Evolutionary conservation across 768 basidiomycete genomes (phyloP), one percentile per base, ranked within the genome.

Genomic region (Pleurotus eryngii): DNA sequence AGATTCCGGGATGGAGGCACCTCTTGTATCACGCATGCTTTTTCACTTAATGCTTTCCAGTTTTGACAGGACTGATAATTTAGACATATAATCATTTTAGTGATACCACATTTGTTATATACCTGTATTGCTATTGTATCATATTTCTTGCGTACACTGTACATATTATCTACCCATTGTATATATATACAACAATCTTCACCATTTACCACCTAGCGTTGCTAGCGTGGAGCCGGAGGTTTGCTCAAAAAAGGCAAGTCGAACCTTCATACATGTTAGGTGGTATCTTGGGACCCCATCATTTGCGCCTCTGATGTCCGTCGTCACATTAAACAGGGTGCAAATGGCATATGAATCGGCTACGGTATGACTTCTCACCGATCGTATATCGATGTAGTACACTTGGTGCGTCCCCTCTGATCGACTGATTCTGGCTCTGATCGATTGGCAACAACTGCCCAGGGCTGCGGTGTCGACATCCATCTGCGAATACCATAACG

Each of bases 41-140:
- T 20, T 30, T 38, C 55, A 46, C 43, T 8, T 46, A 56, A 27
- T 47, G 50, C 45, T 45, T 46, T 56, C 43, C 45, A 43, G 49
- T 56, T 43, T 55, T 54, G 51, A 50, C 51, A 18, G 51, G 59
- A 47, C 46, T 48, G 40, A 45, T 59, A 59, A 30, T 62, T 46
- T 62, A 62, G 58, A 62, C 49, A 59, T 30, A 45, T 24, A 57
- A 43, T 26, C 55, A 54, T 47, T 35, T 27, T 59, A 61, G 48
- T 53, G 55, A 62, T 62, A 62, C 61, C 61, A 59, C 57, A 51
- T 54, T 61, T 61, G 60, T 57, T 45, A 48, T 57, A 57, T 59
- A 62, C 59, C 55, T 59, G 50, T 59, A 62, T 61, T 58, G 50
- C 50, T 61, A 58, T 39, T 59, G 56, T 61, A 61, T 55, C 49